Base-by-base conservation (phyloP, 768 basidiomycete species). In the Lepiota venenata region DNA sequence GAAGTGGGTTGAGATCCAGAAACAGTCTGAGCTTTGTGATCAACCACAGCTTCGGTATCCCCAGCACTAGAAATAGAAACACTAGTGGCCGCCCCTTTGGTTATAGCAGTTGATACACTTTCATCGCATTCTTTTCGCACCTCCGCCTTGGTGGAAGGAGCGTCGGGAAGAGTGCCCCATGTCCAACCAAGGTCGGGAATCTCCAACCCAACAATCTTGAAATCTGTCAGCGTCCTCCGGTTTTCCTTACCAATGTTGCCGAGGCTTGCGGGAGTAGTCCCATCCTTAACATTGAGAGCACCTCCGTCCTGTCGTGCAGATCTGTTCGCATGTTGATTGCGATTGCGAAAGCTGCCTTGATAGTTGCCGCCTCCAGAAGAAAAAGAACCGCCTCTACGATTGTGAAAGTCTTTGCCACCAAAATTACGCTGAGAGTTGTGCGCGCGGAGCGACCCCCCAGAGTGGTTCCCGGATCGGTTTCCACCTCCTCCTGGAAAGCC, bases 201-300 rank as follows among this genome's bases (percentile, higher is more conserved):
- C 66, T 91, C 85, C 61, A 98, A 77, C 22, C 90, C 94, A 64
- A 95, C 78, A 67, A 99, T 93, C 74, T 96, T 92, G 82, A 99
- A 99, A 74, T 98, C 96, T 36, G 94, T 98, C 61, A 99, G 84
- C 27, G 95, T 97, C 63, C 92, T 84, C 64, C 87, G 83, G 66
- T 88, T 88, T 69, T 93, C 91, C 80, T 91, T 91, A 79, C 85
- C 84, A 64, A 71, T 65, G 57, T 65, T 68, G 45, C 69, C 70
- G 63, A 76, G 70, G 60, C 69, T 78, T 47, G 77, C 74, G 50
- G 72, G 68, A 60, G 73, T 63, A 16, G 73, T 60, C 39, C 76
- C 75, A 66, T 88, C 84, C 65, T 81, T 76, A 43, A 74, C 64
- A 54, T 72, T 72, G 65, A 77, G 73, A n/a, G 61, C 69, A 64